phyloP scores from a whole-genome alignment of 176 grass and related monocot species.

The Carex cristatella region DNA sequence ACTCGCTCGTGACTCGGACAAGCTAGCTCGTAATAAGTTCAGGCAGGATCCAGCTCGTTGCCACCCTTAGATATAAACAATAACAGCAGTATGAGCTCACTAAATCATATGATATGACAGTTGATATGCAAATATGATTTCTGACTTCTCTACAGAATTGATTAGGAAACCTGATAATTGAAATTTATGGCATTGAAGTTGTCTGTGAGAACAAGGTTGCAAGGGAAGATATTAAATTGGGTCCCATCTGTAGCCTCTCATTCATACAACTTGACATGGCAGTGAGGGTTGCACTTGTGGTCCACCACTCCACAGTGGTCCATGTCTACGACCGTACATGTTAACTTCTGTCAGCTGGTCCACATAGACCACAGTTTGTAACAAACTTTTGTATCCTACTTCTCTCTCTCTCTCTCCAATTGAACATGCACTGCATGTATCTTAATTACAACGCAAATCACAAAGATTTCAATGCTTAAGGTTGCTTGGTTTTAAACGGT shows the following conservation, averaged over 20 bases:
- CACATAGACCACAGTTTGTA: background rate
- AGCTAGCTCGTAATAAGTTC: no score
- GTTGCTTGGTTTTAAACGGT: background rate
- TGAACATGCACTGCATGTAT: background rate
- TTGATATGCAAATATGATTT: background rate
- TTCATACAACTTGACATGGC: background rate
- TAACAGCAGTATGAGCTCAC: background rate
- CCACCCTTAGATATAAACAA: no score
- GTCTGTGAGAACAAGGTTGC: background rate
- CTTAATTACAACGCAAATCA: background rate
- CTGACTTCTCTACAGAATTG: slow-evolving; percentile 5
- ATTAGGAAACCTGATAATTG: background rate
- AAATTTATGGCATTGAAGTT: background rate
- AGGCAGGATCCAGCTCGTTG: no score
- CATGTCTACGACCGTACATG: background rate
- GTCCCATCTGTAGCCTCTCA: background rate
- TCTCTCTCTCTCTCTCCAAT: no score
- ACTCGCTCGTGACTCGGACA: no score
- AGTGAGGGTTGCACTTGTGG: background rate
- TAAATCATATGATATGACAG: background rate
- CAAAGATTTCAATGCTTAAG: background rate
- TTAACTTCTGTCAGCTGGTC: background rate
- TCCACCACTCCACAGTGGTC: background rate
- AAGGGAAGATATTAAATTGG: background rate
- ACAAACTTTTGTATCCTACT: background rate